Percentiles rank a stretch among this genome's conserved stretches.
phyloP scores from a whole-genome alignment of 2,329 filamentous ascomycete genomes.

The Allantophomopsis cytisporea region DNA sequence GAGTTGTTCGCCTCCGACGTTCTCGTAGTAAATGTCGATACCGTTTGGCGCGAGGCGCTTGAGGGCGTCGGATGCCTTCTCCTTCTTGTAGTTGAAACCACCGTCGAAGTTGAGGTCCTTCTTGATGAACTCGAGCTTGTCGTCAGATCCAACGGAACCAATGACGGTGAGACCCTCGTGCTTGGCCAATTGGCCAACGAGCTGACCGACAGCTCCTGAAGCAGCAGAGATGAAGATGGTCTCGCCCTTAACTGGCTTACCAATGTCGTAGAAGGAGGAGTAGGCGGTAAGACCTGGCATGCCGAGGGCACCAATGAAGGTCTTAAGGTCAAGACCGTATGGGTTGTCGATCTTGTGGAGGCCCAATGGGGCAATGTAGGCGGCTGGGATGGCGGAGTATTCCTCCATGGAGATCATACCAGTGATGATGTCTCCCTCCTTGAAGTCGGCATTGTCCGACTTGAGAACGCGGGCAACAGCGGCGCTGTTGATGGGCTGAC shows the following conservation, averaged over 20 bases:
- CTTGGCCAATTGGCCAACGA: conserved; percentile 67
- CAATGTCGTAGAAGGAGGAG: conserved; percentile 58
- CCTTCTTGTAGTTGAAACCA: conserved; percentile 74
- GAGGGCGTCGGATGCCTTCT: conserved; percentile 50
- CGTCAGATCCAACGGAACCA: conserved; percentile 62
- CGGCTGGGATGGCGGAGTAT: conserved; percentile 43
- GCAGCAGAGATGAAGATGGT: conserved; percentile 63
- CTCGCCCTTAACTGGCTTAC: conserved; percentile 58
- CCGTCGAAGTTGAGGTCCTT: conserved; percentile 58
- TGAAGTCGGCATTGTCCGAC: conserved; percentile 48
- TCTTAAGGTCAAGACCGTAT: conserved; percentile 45
- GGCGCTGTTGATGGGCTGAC: conserved; percentile 49
- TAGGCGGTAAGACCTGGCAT: conserved; percentile 72
- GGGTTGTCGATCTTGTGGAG: conserved; percentile 54
- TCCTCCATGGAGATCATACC: conserved; percentile 49
- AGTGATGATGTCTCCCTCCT: conserved; percentile 52
- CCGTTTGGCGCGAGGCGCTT: conserved; percentile 55
- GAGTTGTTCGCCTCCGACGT: conserved; percentile 63
- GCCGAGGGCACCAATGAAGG: conserved; percentile 65
- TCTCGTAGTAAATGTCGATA: conserved; percentile 73
- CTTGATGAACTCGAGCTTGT: conserved; percentile 63
- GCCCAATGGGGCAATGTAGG: conserved; percentile 23
- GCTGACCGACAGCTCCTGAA: conserved; percentile 56
- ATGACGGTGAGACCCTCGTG: conserved; percentile 62
- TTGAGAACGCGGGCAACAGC: conserved; percentile 58